These are phyloP conservation scores for Aspergillus carlsbadensis DNA, from an alignment of 495 filamentous ascomycete species.

Conservation along the genomic window DNA sequence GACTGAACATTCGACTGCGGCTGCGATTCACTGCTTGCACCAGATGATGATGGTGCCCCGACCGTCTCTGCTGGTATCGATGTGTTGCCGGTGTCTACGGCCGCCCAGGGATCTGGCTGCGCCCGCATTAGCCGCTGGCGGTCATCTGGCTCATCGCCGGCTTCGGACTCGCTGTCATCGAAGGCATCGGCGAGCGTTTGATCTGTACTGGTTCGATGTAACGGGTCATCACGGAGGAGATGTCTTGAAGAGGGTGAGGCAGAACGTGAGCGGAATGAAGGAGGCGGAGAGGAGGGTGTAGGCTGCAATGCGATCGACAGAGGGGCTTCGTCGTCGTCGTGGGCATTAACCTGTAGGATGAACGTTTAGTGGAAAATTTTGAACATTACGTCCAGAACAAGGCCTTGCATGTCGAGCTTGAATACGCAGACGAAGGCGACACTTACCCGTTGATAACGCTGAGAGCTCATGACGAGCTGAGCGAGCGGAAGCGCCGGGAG, in stretches of 20 bases:
- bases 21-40: conserved; percentile 25
- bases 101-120: conserved; percentile 45
- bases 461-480: conserved; percentile 67
- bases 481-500: conserved; percentile 25
- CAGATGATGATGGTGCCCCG: conserved; percentile 40
- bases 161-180: conserved; percentile 67
- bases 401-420: background rate
- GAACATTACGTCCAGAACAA: background rate
- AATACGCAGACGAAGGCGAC: background rate
- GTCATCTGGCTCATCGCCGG: conserved; percentile 74
- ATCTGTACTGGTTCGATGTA: conserved; percentile 57
- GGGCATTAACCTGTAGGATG: conserved; percentile 49
- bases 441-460: conserved; percentile 84
- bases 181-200: conserved; percentile 87
- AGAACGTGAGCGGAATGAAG: conserved; percentile 85
- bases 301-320: conserved; percentile 41
- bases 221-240: conserved; percentile 52
- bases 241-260: conserved; percentile 67
- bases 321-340: conserved; percentile 50
- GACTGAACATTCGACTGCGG: conserved; percentile 18
- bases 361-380: conserved; percentile 14
- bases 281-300: conserved; percentile 82
- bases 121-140: conserved; percentile 81
- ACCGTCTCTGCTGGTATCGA: conserved; percentile 4
- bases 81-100: conserved; percentile 28